Conservation (phyloP, 192 early-diverging fungal genomes). For the Coemansia nantahalensis region DNA sequence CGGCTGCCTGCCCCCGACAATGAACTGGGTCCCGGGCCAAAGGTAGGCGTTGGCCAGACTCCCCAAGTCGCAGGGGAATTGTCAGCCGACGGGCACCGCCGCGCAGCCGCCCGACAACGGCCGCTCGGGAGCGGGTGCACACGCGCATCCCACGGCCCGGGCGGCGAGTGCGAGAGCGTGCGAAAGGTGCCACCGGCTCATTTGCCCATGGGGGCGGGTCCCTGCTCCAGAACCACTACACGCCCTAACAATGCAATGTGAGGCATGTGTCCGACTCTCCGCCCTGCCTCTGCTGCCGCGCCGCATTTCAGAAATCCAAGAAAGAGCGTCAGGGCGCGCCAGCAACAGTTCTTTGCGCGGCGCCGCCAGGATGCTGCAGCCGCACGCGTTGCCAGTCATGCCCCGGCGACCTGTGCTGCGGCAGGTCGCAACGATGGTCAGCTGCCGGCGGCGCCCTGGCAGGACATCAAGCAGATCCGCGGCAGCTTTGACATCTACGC, state of each 20-base stretch:
- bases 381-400: not conserved
- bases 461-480: constrained; percentile 8
- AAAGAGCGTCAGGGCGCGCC: constrained; percentile 5
- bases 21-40: constrained; percentile 6
- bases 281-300: too few species aligned
- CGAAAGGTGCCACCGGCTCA: too few species aligned
- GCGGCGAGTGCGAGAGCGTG: too few species aligned
- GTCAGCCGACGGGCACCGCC: not conserved
- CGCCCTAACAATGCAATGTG: too few species aligned
- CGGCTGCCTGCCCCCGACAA: too few species aligned
- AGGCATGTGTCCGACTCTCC: not conserved
- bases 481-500: constrained; percentile 19
- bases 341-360: constrained; percentile 11
- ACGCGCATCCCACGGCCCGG: too few species aligned
- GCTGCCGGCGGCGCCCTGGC: not conserved
- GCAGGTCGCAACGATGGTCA: not conserved
- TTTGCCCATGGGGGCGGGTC: too few species aligned
- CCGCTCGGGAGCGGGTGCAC: too few species aligned
- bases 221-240: too few species aligned
- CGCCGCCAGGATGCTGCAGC: constrained; percentile 1
- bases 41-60: not conserved
- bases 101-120: not conserved
- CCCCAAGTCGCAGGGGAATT: not conserved
- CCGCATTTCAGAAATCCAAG: not conserved
- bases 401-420: too few species aligned